Evolutionary conservation across 2,329 filamentous ascomycete species (phyloP).

Genomic region (Claviceps monticola): DNA sequence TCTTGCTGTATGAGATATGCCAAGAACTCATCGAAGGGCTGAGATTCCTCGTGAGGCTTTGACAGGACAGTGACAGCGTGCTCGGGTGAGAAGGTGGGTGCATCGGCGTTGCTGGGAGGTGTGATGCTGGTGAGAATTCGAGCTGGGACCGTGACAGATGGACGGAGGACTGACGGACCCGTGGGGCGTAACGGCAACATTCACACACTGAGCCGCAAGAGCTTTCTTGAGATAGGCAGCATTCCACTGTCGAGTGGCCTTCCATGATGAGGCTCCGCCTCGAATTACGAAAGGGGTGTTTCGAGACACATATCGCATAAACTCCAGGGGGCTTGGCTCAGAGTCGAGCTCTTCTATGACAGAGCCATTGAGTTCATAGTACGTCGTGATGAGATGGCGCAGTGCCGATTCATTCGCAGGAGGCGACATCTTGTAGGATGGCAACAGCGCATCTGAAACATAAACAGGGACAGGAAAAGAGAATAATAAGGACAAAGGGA

Average conservation of each 20-base stretch:
- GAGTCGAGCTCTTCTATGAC: constrained; percentile 45
- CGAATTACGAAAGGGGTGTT: constrained; percentile 66
- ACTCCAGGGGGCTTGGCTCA: constrained; percentile 62
- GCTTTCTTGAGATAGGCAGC: constrained; percentile 40
- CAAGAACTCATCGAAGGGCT: constrained; percentile 49
- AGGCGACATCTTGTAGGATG: background rate
- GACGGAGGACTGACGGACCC: constrained; percentile 30
- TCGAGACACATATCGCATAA: constrained; percentile 60
- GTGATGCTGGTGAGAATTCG: background rate
- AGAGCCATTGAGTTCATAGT: constrained; percentile 56
- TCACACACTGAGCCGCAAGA: constrained; percentile 46
- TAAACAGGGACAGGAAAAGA: too few relatives aligned
- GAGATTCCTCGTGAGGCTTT: constrained; percentile 56
- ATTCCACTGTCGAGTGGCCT: constrained; percentile 49
- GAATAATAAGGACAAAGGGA: background rate
- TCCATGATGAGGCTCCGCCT: constrained; percentile 47
- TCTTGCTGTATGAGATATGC: constrained; percentile 47
- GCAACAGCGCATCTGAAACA: background rate
- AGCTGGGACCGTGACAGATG: background rate
- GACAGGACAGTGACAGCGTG: constrained; percentile 38
- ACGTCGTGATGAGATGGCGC: constrained; percentile 46
- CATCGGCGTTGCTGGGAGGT: constrained; percentile 22
- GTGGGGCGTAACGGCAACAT: constrained; percentile 63
- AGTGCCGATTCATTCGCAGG: constrained; percentile 11
- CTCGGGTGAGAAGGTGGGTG: constrained; percentile 16